Evolutionary conservation across 2,329 filamentous ascomycete species (phyloP), one percentile per base, ranked within the genome.

Genomic region (Aureobasidium sp.): DNA sequence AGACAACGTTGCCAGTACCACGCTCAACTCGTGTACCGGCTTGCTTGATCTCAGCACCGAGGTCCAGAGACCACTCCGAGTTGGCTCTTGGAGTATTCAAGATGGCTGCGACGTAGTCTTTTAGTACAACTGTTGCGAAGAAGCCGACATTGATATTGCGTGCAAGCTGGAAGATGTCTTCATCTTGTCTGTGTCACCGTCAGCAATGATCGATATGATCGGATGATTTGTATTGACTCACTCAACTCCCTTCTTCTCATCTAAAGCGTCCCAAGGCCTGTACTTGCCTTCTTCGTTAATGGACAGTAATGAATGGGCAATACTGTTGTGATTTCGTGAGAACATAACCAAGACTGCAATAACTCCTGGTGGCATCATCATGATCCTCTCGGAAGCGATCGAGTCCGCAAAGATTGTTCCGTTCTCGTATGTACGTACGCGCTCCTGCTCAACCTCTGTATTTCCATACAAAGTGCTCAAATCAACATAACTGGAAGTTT

Each of bases 111-210:
- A 79, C 77, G 63, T 79, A 79, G 64, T 80, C 77, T 58, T 74
- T 76, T 42, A 79, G 64, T 1, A 79, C 77, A 4, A 79, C 75
- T 0, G 75, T 73, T 2, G 76, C 76, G 67, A 79, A 79, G 67
- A 77, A 79, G 37, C 77, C 77, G 20, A 78, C 76, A 62, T 79
- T 80, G 66, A 79, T 78, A 64, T 78, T 78, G 45, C 77, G 72
- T 15, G 73, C 67, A 14, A 78, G 66, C 64, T 80, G 78, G 67
- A 80, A 80, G 62, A 80, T 72, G 60, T 80, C 78, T 53, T 80
- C 75, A 68, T 77, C 78, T 74, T 79, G 77, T 72, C 76, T 77
- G 49, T 59, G 51, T 29, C 37, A 12, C 29, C 41, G 59, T 70
- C 42, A 66, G 65, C 27, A 44, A 29, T 9, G 0, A 9, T 9